Percentiles rank a stretch among this genome's conserved stretches.
These are phyloP conservation scores for Gamarada debralockiae DNA, from an alignment of 495 filamentous ascomycete genomes.

Conservation along the genomic window DNA sequence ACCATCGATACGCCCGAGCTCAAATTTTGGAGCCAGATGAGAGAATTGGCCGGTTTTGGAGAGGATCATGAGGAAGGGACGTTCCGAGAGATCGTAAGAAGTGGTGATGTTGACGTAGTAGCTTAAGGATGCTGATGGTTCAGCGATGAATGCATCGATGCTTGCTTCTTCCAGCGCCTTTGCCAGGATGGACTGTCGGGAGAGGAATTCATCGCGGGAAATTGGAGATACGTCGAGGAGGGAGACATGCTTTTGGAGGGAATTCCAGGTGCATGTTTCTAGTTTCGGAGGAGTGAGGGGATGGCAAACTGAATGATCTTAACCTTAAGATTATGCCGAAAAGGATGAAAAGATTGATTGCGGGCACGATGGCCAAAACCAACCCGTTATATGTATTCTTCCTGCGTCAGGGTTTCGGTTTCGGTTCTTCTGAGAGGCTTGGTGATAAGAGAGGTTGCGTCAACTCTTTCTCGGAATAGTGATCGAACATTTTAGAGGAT, in stretches of 20 bases:
- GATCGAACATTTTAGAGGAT: no score
- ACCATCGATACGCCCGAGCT: slow-evolving; percentile 21
- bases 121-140: slow-evolving; percentile 24
- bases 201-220: slow-evolving; percentile 20
- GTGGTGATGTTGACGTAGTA: slow-evolving; percentile 30
- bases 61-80: slow-evolving; percentile 25
- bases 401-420: no score
- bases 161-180: slow-evolving; percentile 12
- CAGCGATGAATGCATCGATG: slow-evolving; percentile 27
- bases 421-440: no score
- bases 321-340: no score
- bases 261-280: slow-evolving; percentile 20
- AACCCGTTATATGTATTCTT: no score
- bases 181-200: slow-evolving; percentile 22
- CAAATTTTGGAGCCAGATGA: slow-evolving; percentile 27
- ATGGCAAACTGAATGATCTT: no score
- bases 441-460: no score
- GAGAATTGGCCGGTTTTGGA: slow-evolving; percentile 19
- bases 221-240: slow-evolving; percentile 25
- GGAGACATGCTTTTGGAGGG: slow-evolving; percentile 7
- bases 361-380: no score
- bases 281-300: background rate
- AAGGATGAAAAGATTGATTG: no score
- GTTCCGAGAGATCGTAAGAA: slow-evolving; percentile 24
- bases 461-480: no score